phyloP scores from a whole-genome alignment of 768 basidiomycete species.

The Podaxis sp. region DNA sequence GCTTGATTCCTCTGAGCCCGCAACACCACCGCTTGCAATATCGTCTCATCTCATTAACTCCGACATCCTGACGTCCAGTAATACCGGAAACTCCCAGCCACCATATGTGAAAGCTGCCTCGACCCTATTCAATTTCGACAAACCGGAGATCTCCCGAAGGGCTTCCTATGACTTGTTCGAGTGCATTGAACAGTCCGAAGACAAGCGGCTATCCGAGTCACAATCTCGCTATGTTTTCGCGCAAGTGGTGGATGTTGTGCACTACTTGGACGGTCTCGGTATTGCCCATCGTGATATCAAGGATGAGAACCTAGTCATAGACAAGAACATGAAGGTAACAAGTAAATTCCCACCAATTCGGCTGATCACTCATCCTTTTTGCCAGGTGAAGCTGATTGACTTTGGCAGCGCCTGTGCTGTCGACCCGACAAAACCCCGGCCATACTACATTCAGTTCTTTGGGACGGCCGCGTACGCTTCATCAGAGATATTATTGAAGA shows the following conservation, averaged over 20 bases:
- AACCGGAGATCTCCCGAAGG: conserved; percentile 56
- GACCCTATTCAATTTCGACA: neutral
- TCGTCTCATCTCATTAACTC: conserved; percentile 4
- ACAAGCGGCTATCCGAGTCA: conserved; percentile 75
- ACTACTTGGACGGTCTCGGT: conserved; percentile 77
- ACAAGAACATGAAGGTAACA: conserved; percentile 63
- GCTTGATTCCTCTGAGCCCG: conserved; percentile 26
- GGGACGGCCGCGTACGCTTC: conserved; percentile 96
- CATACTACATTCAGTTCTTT: conserved; percentile 78
- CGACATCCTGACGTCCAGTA: neutral
- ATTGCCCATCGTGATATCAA: conserved; percentile 97
- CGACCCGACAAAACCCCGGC: conserved; percentile 59
- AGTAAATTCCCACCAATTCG: conserved; percentile 17
- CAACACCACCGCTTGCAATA: conserved; percentile 24
- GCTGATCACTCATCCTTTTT: neutral
- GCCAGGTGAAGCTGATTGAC: conserved; percentile 90
- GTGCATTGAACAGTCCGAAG: conserved; percentile 84
- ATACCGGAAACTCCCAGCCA: conserved; percentile 3
- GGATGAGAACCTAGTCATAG: conserved; percentile 90
- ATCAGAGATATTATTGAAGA: conserved; percentile 88
- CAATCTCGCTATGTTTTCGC: conserved; percentile 81
- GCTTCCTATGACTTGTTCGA: conserved; percentile 93
- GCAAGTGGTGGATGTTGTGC: conserved; percentile 84
- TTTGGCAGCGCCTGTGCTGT: conserved; percentile 87
- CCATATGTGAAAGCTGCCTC: conserved; percentile 23